Evolutionary conservation across 1,139 yeast genomes (phyloP).

Genomic region (Candida sojae): DNA sequence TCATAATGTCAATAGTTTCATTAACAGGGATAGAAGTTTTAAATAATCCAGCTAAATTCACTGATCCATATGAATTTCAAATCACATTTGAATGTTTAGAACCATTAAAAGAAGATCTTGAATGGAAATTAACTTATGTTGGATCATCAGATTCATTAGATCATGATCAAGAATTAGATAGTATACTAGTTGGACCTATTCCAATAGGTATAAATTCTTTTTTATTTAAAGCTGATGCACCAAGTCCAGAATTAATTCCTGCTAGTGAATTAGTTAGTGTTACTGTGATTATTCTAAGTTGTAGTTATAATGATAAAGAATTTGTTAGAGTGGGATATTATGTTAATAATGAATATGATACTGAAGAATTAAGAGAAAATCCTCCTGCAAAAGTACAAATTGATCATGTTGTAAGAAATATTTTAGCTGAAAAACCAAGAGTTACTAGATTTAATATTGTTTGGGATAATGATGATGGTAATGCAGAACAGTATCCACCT

Average conservation of each 20-base stretch:
- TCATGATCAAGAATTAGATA: constrained; percentile 95
- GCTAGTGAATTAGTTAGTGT: constrained; percentile 94
- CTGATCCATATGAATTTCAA: constrained; percentile 93
- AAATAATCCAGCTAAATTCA: constrained; percentile 92
- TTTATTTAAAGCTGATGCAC: constrained; percentile 92
- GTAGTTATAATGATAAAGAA: constrained; percentile 91
- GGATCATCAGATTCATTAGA: constrained; percentile 92
- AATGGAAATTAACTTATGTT: constrained; percentile 96
- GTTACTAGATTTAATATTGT: constrained; percentile 95
- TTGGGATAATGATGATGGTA: constrained; percentile 78
- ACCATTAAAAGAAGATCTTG: constrained; percentile 88
- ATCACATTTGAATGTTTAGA: constrained; percentile 96
- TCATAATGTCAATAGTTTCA: constrained; percentile 89
- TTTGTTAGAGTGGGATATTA: constrained; percentile 97
- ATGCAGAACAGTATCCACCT: constrained; percentile 73
- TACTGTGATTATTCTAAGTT: constrained; percentile 87
- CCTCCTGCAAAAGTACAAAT: constrained; percentile 95
- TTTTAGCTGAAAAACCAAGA: constrained; percentile 94
- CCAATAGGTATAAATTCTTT: constrained; percentile 97
- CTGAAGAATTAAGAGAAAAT: constrained; percentile 87
- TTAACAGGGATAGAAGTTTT: constrained; percentile 87
- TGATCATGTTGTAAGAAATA: constrained; percentile 91
- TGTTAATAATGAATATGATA: constrained; percentile 94
- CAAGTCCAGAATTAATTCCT: constrained; percentile 92
- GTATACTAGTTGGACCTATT: constrained; percentile 94